Conservation (phyloP, 1,284 basidiomycete species). For the Coniferiporia sulphurascens region DNA sequence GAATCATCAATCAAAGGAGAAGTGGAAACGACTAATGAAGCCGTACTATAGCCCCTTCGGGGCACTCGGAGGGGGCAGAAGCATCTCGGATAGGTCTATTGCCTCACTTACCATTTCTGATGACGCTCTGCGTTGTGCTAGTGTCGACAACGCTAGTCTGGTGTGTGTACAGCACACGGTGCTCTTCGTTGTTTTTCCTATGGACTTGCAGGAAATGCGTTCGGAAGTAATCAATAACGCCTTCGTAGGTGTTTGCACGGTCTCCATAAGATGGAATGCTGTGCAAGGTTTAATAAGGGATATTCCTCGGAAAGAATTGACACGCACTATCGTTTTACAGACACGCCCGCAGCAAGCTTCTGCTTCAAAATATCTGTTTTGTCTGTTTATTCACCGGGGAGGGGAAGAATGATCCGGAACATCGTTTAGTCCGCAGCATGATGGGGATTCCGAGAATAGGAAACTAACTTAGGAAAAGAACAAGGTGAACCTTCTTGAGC, state of each 20-base stretch:
- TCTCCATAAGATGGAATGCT: slow-evolving; percentile 81
- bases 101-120: slow-evolving; percentile 58
- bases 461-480: slow-evolving; percentile 69
- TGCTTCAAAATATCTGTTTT: slow-evolving; percentile 71
- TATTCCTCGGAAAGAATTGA: not conserved
- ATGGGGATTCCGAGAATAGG: slow-evolving; percentile 5
- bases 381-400: slow-evolving; percentile 36
- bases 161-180: slow-evolving; percentile 73
- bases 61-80: not conserved
- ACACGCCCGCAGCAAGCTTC: slow-evolving; percentile 61
- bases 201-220: slow-evolving; percentile 81
- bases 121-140: slow-evolving; percentile 74
- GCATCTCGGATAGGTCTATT: not conserved
- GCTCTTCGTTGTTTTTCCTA: slow-evolving; percentile 70
- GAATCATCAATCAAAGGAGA: not conserved
- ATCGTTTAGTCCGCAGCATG: not conserved
- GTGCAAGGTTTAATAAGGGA: slow-evolving; percentile 18
- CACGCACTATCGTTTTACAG: slow-evolving; percentile 72
- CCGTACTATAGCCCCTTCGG: too few relatives aligned
- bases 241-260: slow-evolving; percentile 71
- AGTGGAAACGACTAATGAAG: not conserved
- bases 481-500: slow-evolving; percentile 72
- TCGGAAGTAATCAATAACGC: slow-evolving; percentile 76
- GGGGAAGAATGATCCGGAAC: slow-evolving; percentile 16
- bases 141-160: slow-evolving; percentile 79